Conservation (phyloP, 75 land plant genomes). For the Pinus albicaulis region DNA sequence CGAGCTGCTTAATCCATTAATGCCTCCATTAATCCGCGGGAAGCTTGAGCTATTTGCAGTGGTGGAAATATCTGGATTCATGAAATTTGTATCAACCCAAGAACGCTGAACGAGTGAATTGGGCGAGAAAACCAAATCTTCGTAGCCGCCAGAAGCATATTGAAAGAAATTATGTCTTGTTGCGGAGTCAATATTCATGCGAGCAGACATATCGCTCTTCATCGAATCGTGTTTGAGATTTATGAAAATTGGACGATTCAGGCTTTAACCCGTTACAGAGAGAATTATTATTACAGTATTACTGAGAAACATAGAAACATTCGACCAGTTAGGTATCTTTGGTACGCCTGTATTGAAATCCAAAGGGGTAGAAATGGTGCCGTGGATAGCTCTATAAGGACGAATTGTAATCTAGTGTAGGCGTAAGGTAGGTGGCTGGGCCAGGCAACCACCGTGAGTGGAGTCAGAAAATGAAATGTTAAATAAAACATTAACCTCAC, state of each 20-base stretch:
- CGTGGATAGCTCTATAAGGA: too few relatives aligned
- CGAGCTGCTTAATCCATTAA: background rate
- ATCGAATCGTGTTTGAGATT: background rate
- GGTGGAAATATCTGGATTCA: background rate
- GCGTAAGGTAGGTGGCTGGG: too few relatives aligned
- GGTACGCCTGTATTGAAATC: background rate
- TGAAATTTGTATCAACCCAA: background rate
- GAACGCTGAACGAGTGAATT: background rate
- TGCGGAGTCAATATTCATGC: background rate
- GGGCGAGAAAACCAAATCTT: background rate
- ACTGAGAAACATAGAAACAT: background rate
- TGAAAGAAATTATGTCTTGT: background rate
- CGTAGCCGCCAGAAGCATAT: background rate
- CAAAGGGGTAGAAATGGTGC: background rate
- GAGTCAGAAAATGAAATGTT: too few relatives aligned
- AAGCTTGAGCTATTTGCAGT: background rate
- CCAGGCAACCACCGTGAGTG: too few relatives aligned
- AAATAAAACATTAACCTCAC: too few relatives aligned
- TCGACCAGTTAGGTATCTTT: background rate
- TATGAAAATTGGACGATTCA: background rate
- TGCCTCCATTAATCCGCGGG: background rate
- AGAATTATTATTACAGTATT: background rate
- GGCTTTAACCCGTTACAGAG: background rate
- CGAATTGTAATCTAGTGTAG: too few relatives aligned
- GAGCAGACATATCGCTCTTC: background rate